Percentiles rank a stretch among this genome's conserved stretches.
phyloP scores from a whole-genome alignment of 1,284 basidiomycete genomes.

The Pseudozyma sp. region DNA sequence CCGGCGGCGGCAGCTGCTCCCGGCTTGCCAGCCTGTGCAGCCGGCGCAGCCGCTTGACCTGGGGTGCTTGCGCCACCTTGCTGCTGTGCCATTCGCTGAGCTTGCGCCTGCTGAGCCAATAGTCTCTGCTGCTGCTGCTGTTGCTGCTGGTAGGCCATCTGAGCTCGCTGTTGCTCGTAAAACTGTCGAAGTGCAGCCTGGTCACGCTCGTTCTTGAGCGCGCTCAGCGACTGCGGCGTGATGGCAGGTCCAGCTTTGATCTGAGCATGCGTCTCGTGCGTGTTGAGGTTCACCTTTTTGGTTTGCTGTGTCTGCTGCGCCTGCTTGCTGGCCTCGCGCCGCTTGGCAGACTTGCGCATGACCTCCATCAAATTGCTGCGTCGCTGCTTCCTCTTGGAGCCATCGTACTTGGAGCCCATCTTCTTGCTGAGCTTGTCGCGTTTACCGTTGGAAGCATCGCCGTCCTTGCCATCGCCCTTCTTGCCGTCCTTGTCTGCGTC shows the following conservation, averaged over 20 bases:
- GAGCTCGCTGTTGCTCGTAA: constrained; percentile 58
- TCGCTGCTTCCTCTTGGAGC: constrained; percentile 59
- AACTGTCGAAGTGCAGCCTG: constrained; percentile 61
- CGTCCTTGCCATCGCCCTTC: constrained; percentile 42
- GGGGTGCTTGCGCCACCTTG: constrained; percentile 19
- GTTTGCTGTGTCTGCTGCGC: constrained; percentile 52
- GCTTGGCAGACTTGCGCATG: constrained; percentile 65
- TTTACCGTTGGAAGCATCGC: constrained; percentile 38
- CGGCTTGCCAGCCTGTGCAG: constrained; percentile 24
- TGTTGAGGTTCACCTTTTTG: constrained; percentile 57
- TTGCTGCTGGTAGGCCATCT: constrained; percentile 55
- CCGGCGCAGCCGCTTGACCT: constrained; percentile 5
- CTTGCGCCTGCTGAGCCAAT: constrained; percentile 48
- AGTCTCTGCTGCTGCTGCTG: constrained; percentile 57
- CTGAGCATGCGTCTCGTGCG: constrained; percentile 64
- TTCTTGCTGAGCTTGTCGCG: constrained; percentile 60
- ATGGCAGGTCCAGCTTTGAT: constrained; percentile 61
- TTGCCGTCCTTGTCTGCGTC: constrained; percentile 57
- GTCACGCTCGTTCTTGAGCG: constrained; percentile 64
- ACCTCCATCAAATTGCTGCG: constrained; percentile 63
- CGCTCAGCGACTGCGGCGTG: constrained; percentile 65
- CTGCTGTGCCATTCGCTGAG: constrained; percentile 42
- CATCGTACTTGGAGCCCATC: constrained; percentile 57
- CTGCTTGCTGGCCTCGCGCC: constrained; percentile 59
- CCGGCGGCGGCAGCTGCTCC: constrained; percentile 3